Base-by-base conservation (phyloP, 352 stramenopile species). In the Globisporangium mamillatum region DNA sequence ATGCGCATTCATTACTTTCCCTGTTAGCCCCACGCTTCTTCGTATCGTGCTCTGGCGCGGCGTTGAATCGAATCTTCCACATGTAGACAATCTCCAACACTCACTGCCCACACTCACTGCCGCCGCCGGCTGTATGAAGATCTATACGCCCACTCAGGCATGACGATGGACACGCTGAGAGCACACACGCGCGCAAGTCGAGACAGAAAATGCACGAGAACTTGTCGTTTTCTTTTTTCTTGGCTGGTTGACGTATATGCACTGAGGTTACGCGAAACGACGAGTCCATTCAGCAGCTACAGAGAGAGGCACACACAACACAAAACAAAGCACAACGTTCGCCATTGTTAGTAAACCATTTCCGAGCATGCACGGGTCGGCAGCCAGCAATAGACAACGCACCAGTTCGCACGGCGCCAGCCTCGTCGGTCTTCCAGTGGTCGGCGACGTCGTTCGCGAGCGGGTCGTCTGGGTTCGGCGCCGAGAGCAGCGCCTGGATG, bases 391-490 rank as follows among this genome's bases (percentile, higher is more conserved):
- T 29, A 4, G 32, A 38, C 10, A 10, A 53, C 72, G 46, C 60
- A 92, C 80, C 94, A 64, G 83, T 97, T 64, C 82, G 78, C 71
- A 98, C 76, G 20, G 96, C 96, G 61, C 92, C 93, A 10, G 79
- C 82, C 73, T 98, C 93, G 72, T 99, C 93, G 22, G 79, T 97
- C 80, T 99, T 99, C 96, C 96, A 99, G 77, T 99, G 85, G 77
- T 99, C 96, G 2, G 97, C 97, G 6, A 99, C 97, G 63, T 97
- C 93, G 80, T 99, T 98, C 64, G 98, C 96, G 34, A 99, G 82
- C 41, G 97, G 97, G 78, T 99, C 93, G 84, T 98, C 94, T 48
- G 97, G 97, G 86, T 99, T 99, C 1, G 97, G 97, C 24, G 95
- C 96, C 60, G 89, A 98, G 60, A 99, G 80, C 60, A 99, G 85